phyloP scores from a whole-genome alignment of 179 eudicot genomes.

The Gypsophila paniculata region DNA sequence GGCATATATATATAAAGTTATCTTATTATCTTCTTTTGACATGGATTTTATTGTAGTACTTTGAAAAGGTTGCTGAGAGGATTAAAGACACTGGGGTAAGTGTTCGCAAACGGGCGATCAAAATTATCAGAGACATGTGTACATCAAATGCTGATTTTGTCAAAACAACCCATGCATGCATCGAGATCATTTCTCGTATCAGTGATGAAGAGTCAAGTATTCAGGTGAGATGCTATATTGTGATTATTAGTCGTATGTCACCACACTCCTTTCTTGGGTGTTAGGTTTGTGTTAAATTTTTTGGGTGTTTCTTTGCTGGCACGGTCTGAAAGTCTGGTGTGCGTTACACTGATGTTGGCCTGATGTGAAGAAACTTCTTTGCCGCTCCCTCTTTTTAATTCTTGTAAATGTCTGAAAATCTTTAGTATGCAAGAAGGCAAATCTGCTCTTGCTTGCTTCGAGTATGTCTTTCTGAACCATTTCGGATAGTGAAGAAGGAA shows the following conservation, averaged over 20 bases:
- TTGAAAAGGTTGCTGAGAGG: constrained; percentile 93
- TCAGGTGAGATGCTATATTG: constrained; percentile 54
- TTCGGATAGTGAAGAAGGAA: not conserved
- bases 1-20: constrained; percentile 2
- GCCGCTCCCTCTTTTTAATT: not conserved
- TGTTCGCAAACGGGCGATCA: constrained; percentile 93
- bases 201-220: constrained; percentile 93
- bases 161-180: constrained; percentile 74
- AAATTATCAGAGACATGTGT: constrained; percentile 94
- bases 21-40: constrained; percentile 14
- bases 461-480: not conserved
- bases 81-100: constrained; percentile 93
- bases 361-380: not conserved
- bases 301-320: constrained; percentile 5
- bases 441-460: not conserved
- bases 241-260: constrained; percentile 11
- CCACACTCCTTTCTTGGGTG: constrained; percentile 4
- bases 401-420: not conserved
- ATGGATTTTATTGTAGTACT: constrained; percentile 50
- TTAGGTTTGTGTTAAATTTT: not conserved
- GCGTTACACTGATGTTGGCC: not conserved
- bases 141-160: constrained; percentile 64
- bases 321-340: constrained; percentile 2
- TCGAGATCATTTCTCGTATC: constrained; percentile 85
- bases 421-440: not conserved